Conservation (phyloP, 106 monocot genomes). For the Gastrodia elata region DNA sequence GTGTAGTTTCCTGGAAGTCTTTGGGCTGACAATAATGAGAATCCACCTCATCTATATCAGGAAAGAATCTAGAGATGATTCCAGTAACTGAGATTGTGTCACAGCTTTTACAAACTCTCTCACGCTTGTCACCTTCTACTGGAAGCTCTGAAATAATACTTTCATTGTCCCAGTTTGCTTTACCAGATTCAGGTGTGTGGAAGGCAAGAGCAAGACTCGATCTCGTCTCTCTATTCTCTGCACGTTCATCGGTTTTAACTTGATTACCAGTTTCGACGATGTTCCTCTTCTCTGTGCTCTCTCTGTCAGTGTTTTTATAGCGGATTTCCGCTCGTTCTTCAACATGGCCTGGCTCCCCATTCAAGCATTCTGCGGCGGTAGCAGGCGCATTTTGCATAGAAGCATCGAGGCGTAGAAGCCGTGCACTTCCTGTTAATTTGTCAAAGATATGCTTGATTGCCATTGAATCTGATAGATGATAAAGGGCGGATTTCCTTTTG, state of each 20-base stretch:
- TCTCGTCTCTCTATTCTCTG: background rate
- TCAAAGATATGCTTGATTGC: constrained; percentile 20
- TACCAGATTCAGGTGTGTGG: background rate
- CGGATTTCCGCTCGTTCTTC: background rate
- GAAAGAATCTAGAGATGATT: constrained; percentile 34
- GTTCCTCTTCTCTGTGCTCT: background rate
- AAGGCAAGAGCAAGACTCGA: background rate
- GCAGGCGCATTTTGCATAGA: background rate
- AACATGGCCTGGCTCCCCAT: background rate
- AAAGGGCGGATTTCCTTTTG: constrained; percentile 23
- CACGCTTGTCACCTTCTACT: background rate
- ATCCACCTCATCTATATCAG: constrained; percentile 23
- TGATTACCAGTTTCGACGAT: background rate
- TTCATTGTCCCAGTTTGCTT: background rate
- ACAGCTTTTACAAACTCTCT: constrained; percentile 2
- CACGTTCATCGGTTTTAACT: background rate
- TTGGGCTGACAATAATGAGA: constrained; percentile 1
- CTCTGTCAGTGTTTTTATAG: background rate
- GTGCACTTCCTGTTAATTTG: constrained; percentile 10
- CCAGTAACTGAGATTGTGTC: constrained; percentile 23
- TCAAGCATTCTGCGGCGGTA: too few species aligned
- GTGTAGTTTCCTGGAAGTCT: background rate
- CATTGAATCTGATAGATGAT: constrained; percentile 35
- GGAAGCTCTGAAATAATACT: background rate
- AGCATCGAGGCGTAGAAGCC: constrained; percentile 26